Conservation (phyloP, 1,139 yeast species). For the Suhomyces coccinellae region DNA sequence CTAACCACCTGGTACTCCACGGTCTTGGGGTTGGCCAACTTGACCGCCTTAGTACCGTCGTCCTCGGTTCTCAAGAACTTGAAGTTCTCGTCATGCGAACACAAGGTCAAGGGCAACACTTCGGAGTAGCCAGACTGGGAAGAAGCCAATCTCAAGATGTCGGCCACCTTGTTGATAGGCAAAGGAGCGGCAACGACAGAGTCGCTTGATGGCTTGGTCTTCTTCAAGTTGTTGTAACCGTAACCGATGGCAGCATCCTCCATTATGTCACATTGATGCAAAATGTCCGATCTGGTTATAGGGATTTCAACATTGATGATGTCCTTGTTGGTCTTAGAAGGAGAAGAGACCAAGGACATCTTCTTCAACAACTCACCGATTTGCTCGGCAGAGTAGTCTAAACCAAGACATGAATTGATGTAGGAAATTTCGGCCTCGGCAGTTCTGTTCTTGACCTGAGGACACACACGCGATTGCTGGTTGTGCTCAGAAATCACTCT, state of each 20-base stretch:
- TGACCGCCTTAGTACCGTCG: slow-evolving; percentile 76
- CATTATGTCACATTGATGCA: slow-evolving; percentile 98
- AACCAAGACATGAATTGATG: slow-evolving; percentile 90
- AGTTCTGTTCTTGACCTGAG: slow-evolving; percentile 65
- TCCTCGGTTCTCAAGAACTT: slow-evolving; percentile 75
- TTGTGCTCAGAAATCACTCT: slow-evolving; percentile 83
- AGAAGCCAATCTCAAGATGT: slow-evolving; percentile 85
- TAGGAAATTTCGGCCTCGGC: slow-evolving; percentile 78
- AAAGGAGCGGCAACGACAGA: slow-evolving; percentile 84
- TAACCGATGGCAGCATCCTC: slow-evolving; percentile 98
- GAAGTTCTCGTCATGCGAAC: slow-evolving; percentile 97
- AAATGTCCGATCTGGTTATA: slow-evolving; percentile 90
- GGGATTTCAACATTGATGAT: slow-evolving; percentile 76
- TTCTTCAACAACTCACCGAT: slow-evolving; percentile 67
- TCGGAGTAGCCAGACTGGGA: slow-evolving; percentile 97
- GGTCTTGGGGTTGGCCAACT: slow-evolving; percentile 94
- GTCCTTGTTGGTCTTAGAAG: slow-evolving; percentile 49
- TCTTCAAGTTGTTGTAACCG: slow-evolving; percentile 86
- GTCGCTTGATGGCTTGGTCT: slow-evolving; percentile 78
- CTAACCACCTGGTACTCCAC: slow-evolving; percentile 96
- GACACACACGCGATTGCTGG: slow-evolving; percentile 72
- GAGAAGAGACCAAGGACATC: slow-evolving; percentile 76
- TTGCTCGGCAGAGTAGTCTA: slow-evolving; percentile 66
- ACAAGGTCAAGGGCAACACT: slow-evolving; percentile 90
- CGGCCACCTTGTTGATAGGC: slow-evolving; percentile 88